Evolutionary conservation across 2,329 filamentous ascomycete genomes (phyloP), one percentile per base, ranked within the genome.

Genomic region (Cordyceps pruinosa): DNA sequence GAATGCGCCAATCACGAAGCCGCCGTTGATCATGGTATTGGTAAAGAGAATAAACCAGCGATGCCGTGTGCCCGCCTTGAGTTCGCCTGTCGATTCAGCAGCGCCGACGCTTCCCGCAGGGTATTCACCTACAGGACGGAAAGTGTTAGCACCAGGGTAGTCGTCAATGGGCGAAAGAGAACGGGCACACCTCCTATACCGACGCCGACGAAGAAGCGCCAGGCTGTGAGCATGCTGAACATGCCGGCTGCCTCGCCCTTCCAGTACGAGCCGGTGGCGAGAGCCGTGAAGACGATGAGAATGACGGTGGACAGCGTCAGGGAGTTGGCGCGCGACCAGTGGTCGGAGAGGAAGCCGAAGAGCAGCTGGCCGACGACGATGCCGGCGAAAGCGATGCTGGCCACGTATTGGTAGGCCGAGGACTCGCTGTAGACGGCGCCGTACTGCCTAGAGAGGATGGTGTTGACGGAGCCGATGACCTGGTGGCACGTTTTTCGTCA

Each of bases 31-130:
- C 77, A 91, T 88, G 28, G 88, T 84, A 70, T 95, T 95, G 47
- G 89, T 96, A 71, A 94, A 95, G 62, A 96, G 78, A 64, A 93
- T 89, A 67, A 92, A 97, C 90, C 90, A 96, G 39, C 88, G 80
- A 68, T 97, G 93, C n/a, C 92, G 80, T 15, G 87, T 87, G 9
- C 92, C 92, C 15, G 74, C 71, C 70, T 90, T 90, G 59, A 97
- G 77, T 68, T 95, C 90, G 26, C 89, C 89, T 0, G 87, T 92
- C 4, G 87, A 87, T 72, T 97, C 92, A 2, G 91, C 89, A 52
- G 85, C 88, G 2, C 87, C 89, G 1, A 97, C 92, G 58, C 84
- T 89, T 5, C 92, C 92, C 41, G 89, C 88, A 0, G 89, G 89
- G 65, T 91, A 92, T 70, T 93, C 88, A 56, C 87, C 75, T 75